Percentiles rank a stretch among this genome's conserved stretches.
These are phyloP conservation scores for Vitis labrusca DNA, from an alignment of 164 flowering plant species.

Conservation along the genomic window DNA sequence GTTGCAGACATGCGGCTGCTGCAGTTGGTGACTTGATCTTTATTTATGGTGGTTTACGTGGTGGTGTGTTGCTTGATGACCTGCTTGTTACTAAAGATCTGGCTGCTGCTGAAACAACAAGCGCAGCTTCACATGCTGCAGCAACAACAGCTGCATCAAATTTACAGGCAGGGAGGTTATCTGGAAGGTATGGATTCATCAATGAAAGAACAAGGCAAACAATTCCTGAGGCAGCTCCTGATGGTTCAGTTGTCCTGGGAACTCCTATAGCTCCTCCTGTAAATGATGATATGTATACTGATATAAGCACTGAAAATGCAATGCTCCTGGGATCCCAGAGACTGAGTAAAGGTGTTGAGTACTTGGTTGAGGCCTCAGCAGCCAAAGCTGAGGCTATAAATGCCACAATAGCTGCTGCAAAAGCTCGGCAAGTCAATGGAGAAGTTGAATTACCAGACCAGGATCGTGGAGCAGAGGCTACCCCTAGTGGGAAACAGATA, in stretches of 20 bases:
- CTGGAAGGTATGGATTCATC: constrained; percentile 62
- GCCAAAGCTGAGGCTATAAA: constrained; percentile 98
- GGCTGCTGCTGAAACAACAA: constrained; percentile 94
- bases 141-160: constrained; percentile 81
- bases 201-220: constrained; percentile 70
- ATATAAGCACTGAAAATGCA: constrained; percentile 88
- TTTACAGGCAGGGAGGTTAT: constrained; percentile 57
- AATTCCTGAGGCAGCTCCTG: constrained; percentile 53
- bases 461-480: constrained; percentile 92
- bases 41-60: constrained; percentile 98
- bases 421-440: constrained; percentile 93
- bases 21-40: constrained; percentile 94
- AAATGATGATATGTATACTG: constrained; percentile 91
- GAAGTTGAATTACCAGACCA: constrained; percentile 86
- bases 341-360: constrained; percentile 89
- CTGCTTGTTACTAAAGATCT: constrained; percentile 94
- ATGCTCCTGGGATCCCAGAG: constrained; percentile 68
- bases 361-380: constrained; percentile 95
- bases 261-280: constrained; percentile 94
- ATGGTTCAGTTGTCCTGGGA: constrained; percentile 92
- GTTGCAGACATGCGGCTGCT: constrained; percentile 98
- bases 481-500: constrained; percentile 84
- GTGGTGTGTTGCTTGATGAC: constrained; percentile 97
- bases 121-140: constrained; percentile 96
- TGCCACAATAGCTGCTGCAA: constrained; percentile 95